Conservation (phyloP, 2,329 filamentous ascomycete genomes). For the Grosmannia clavigera region DNA sequence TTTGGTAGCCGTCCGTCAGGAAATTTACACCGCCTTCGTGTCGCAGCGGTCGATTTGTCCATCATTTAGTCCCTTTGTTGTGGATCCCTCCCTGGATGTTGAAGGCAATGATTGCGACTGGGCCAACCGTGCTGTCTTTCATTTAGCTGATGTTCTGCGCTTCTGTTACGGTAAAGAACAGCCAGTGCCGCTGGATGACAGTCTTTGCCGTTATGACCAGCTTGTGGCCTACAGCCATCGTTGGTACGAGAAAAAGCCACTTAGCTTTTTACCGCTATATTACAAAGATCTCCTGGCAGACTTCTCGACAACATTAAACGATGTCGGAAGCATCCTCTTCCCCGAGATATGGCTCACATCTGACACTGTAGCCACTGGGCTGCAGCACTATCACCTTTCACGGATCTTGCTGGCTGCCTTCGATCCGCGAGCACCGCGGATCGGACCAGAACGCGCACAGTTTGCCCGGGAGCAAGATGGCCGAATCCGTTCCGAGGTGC, state of each 20-base stretch:
- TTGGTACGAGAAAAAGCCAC: neutral
- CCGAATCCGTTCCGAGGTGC: neutral
- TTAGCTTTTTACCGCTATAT: neutral
- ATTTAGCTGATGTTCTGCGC: neutral
- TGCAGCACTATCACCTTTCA: slow-evolving; percentile 1
- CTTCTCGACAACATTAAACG: neutral
- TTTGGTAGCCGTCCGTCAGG: slow-evolving; percentile 1
- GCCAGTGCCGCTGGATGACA: neutral
- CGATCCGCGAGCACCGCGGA: neutral
- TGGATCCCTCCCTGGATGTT: neutral
- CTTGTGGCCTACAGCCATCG: neutral
- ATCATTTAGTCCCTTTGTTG: neutral
- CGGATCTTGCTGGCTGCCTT: neutral
- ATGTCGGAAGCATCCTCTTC: neutral
- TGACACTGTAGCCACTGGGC: neutral
- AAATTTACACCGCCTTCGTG: neutral
- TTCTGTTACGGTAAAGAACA: slow-evolving; percentile 1
- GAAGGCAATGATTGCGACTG: neutral
- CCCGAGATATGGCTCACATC: slow-evolving; percentile 3
- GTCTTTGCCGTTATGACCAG: neutral
- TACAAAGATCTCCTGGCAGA: neutral
- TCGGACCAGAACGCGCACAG: neutral
- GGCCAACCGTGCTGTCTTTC: slow-evolving; percentile 1
- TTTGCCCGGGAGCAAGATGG: neutral
- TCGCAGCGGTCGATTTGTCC: slow-evolving; percentile 1